Conservation (phyloP, 768 basidiomycete genomes). For the Boletus reticuloceps region DNA sequence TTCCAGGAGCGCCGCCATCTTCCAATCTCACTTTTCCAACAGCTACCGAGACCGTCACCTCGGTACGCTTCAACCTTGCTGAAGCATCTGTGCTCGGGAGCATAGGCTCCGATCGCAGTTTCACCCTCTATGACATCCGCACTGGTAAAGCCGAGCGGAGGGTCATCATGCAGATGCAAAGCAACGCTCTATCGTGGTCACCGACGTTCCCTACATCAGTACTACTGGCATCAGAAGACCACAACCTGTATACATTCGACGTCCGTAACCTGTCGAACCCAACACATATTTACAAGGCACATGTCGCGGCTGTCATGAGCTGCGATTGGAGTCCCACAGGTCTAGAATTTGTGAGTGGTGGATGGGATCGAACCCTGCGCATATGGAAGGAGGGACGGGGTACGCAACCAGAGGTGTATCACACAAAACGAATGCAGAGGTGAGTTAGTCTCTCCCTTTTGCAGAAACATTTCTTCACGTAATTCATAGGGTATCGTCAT, state of each 20-base stretch:
- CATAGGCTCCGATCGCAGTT: conserved; percentile 92
- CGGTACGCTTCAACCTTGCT: conserved; percentile 89
- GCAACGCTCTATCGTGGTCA: conserved; percentile 91
- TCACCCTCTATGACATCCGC: conserved; percentile 94
- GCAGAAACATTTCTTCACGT: not conserved
- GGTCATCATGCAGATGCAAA: conserved; percentile 91
- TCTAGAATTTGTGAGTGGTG: conserved; percentile 91
- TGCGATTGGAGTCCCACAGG: conserved; percentile 99
- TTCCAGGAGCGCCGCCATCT: conserved; percentile 72
- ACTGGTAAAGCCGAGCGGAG: conserved; percentile 95
- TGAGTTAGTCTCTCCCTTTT: conserved; percentile 27
- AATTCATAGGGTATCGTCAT: conserved; percentile 71
- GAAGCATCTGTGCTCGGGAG: conserved; percentile 95
- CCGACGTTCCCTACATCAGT: conserved; percentile 91
- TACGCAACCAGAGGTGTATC: conserved; percentile 84
- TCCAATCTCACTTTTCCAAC: conserved; percentile 86
- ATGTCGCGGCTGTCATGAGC: conserved; percentile 94
- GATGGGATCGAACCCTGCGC: conserved; percentile 92
- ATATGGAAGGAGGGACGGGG: conserved; percentile 91
- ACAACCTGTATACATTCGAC: conserved; percentile 98
- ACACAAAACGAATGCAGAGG: conserved; percentile 99
- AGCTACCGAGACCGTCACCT: conserved; percentile 84
- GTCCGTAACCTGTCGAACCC: conserved; percentile 80
- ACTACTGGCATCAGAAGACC: conserved; percentile 96
- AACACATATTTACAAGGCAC: conserved; percentile 93